Evolutionary conservation across 805 yeast species (phyloP), one percentile per base, ranked within the genome.

Genomic region (Nakazawaea wickerhamii): DNA sequence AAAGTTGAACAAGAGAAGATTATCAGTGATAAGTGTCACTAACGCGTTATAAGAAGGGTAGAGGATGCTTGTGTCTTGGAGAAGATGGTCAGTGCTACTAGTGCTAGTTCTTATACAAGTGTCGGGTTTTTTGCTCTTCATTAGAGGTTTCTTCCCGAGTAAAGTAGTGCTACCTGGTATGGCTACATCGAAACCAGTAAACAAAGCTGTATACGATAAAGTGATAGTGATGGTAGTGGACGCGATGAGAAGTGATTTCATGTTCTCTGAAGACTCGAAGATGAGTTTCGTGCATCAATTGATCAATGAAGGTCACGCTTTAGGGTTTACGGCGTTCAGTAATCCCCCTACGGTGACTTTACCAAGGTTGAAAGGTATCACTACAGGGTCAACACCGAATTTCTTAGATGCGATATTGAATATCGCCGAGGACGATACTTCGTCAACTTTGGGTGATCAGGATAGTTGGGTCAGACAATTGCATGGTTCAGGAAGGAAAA

Each of bases 321-420:
- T 90, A 38, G 96, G 96, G 0, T 90, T 79, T 59, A 93, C 99
- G 0, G 96, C 96, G 0, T 85, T 71, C 58, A 82, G 96, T 1
- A 84, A 85, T 49, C 98, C 99, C 1, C 99, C 99, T 3, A 93
- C 99, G 0, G 99, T 93, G 8, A 93, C 99, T 0, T 66, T 93
- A 30, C 99, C 99, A 0, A 73, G 99, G 46, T 67, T 93, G 40
- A 93, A 93, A 61, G 96, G 96, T 7, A 75, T 90, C 19, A 86
- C 97, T 0, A 88, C 97, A 0, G 99, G 99, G 0, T 84, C 96
- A 0, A 82, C 96, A 0, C 97, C 99, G 0, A 89, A 79, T 55
- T 93, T 93, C 53, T 68, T 93, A 38, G 99, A 93, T 63, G 98
- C 98, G 0, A 87, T 93, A 19, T 68, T 93, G 39, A 93, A 93